A percentile compares a stretch with the other conserved stretches of the same genome.
Evolutionary conservation across 352 stramenopile genomes (phyloP).

Genomic region (Pythium chondricola): DNA sequence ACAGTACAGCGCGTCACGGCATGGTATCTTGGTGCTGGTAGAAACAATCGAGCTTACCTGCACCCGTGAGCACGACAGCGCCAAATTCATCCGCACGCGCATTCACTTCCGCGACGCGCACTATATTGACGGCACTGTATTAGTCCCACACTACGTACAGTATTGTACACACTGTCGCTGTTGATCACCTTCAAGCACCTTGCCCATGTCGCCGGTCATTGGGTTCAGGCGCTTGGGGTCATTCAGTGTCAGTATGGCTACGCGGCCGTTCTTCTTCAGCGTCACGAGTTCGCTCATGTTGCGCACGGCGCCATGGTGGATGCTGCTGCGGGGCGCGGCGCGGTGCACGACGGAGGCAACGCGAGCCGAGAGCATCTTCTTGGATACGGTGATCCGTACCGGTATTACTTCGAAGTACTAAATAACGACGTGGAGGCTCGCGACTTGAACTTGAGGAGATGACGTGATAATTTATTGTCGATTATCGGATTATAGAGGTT

Average conservation of each 20-base stretch:
- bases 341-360: no score
- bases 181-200: constrained; percentile 49
- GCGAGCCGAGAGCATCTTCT: no score
- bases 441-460: background rate
- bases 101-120: constrained; percentile 46
- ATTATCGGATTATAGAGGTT: no score
- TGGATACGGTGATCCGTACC: no score
- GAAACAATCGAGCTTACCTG: constrained; percentile 18
- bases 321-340: no score
- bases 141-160: no score
- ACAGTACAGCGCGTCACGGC: background rate
- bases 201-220: constrained; percentile 80
- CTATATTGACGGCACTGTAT: no score
- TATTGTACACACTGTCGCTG: no score
- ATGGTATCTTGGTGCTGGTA: no score
- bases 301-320: constrained; percentile 7
- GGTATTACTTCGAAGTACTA: no score
- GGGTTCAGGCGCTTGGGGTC: constrained; percentile 83
- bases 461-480: no score
- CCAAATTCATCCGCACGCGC: constrained; percentile 39
- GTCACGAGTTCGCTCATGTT: constrained; percentile 37
- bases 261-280: constrained; percentile 36
- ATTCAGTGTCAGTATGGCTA: constrained; percentile 61
- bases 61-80: constrained; percentile 72
- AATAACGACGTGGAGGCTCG: no score